Conservation (phyloP, 108 stramenopile genomes). For the Conticribra weissflogii region DNA sequence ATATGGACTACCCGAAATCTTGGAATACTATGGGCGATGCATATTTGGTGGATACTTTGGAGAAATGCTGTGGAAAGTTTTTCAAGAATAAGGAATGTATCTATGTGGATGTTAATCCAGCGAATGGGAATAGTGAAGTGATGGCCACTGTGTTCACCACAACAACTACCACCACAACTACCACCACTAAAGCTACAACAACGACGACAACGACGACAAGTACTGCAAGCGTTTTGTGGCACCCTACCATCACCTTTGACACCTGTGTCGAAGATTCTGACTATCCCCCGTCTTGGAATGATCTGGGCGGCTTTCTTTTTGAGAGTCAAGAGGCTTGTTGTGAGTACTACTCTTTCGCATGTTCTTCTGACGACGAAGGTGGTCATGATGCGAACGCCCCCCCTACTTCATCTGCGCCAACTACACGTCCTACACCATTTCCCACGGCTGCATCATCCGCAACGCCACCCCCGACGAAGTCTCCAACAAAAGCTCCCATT, state of each 20-base stretch:
- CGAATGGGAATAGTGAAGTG: too few relatives aligned
- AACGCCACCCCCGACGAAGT: too few relatives aligned
- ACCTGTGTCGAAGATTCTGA: too few relatives aligned
- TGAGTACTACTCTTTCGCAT: too few relatives aligned
- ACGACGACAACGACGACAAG: too few relatives aligned
- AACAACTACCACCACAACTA: not conserved
- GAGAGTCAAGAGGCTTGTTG: too few relatives aligned
- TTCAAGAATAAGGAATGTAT: constrained; percentile 1
- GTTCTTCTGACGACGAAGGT: too few relatives aligned
- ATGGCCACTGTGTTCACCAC: not conserved
- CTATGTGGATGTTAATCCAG: constrained; percentile 5
- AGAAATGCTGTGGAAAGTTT: constrained; percentile 1
- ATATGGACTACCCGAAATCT: not conserved
- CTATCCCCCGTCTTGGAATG: too few relatives aligned
- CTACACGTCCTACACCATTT: not conserved
- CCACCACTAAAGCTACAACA: not conserved
- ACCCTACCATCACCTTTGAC: not conserved
- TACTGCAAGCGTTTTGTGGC: not conserved
- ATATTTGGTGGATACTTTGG: not conserved
- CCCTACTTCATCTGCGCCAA: not conserved
- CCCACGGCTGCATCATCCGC: too few relatives aligned
- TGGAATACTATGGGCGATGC: not conserved
- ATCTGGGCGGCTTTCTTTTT: too few relatives aligned
- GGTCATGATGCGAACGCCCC: not conserved
- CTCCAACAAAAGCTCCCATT: too few relatives aligned